Base-by-base conservation (phyloP, 441 rosid species). In the Bocquillonia castaneifolia region DNA sequence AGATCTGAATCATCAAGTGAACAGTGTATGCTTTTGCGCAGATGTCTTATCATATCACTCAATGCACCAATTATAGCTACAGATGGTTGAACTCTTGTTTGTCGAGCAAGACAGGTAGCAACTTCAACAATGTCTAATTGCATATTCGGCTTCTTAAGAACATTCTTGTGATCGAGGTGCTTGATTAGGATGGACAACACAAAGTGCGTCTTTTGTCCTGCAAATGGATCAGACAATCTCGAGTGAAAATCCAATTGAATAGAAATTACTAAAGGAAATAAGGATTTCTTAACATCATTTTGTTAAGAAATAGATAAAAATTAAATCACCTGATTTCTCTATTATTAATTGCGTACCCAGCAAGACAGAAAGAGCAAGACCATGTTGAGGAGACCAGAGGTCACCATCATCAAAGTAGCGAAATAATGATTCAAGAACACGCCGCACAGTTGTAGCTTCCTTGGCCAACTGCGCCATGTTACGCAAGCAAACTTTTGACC, bases 391-490 rank as follows among this genome's bases (percentile, higher is more conserved):
- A 61, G 98, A 85, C 97, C 98, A 90, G 25, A 78, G 74, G 67
- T 84, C 77, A 60, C 80, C 84, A 65, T 75, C 81, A 72, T 90
- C 97, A 67, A 92, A 88, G 69, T 87, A 87, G 71, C 91, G 91
- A 72, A 92, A 88, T 80, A 92, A 75, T 52, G 90, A 88, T 74
- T 92, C 98, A n/a, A 92, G 82, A 61, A 92, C 88, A 6, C 91
- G 91, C 12, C 98, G 80, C 69, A 85, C 83, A 34, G 96, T 90
- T 67, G 96, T 88, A 53, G 88, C 97, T 79, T 90, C 98, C 80
- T 87, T 90, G 52, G 92, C 98, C 73, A 92, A 83, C 79, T 81
- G 90, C 61, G 96, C 88, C 96, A 88, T 90, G 83, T 92, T 90
- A 75, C 79, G 86, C 70, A 92, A 76, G 78, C 98, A 90, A 76